Evolutionary conservation across 352 stramenopile genomes (phyloP).

Genomic region (Globisporangium rhizosaccharum): DNA sequence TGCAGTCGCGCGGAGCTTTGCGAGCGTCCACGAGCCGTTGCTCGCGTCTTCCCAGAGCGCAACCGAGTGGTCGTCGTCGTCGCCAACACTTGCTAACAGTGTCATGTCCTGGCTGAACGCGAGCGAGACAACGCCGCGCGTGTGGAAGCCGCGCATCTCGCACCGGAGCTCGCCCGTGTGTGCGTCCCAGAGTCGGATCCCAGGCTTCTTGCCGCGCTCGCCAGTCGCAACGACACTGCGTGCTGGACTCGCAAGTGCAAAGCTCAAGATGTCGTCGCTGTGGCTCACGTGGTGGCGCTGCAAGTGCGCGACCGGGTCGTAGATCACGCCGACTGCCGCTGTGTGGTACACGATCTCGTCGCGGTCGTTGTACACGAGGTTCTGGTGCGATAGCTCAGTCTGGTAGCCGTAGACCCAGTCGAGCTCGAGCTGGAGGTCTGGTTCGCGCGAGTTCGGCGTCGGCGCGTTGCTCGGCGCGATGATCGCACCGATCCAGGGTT

Average conservation of each 20-base stretch:
- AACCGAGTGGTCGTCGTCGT: constrained; percentile 80
- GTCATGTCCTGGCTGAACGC: constrained; percentile 57
- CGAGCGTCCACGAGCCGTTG: constrained; percentile 58
- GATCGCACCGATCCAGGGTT: constrained; percentile 85
- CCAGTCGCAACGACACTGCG: constrained; percentile 82
- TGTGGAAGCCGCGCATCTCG: constrained; percentile 62
- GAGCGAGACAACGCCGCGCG: constrained; percentile 64
- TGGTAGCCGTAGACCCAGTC: constrained; percentile 86
- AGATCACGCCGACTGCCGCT: constrained; percentile 82
- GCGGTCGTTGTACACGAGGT: constrained; percentile 65
- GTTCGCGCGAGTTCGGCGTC: constrained; percentile 50
- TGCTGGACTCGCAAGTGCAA: constrained; percentile 52
- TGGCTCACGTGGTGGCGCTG: constrained; percentile 82
- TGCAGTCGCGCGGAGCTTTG: constrained; percentile 31
- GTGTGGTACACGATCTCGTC: constrained; percentile 87
- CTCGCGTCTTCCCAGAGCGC: constrained; percentile 71
- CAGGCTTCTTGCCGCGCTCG: constrained; percentile 70
- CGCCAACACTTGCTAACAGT: constrained; percentile 59
- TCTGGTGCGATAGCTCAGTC: constrained; percentile 66
- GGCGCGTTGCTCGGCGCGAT: constrained; percentile 66
- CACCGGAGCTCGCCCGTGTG: constrained; percentile 60
- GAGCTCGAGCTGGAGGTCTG: constrained; percentile 61
- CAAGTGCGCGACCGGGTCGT: constrained; percentile 56
- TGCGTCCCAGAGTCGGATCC: constrained; percentile 80
- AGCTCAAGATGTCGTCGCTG: constrained; percentile 85